Conservation (phyloP, 805 yeast species). For the Lipomyces lipofer region DNA sequence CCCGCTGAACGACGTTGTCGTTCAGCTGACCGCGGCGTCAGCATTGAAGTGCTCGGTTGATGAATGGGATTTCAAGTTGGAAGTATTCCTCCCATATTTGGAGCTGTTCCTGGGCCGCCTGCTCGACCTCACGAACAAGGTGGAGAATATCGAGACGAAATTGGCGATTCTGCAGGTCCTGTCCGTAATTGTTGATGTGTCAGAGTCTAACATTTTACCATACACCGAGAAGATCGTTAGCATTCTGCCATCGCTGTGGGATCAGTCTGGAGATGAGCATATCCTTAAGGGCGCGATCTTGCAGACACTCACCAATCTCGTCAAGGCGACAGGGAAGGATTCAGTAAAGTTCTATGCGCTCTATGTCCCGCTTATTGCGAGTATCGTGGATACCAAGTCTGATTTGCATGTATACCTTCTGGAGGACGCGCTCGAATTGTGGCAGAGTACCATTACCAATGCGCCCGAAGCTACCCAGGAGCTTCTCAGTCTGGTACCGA, state of each 20-base stretch:
- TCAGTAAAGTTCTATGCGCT: conserved; percentile 24
- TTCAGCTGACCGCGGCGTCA: conserved; percentile 69
- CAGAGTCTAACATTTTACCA: conserved; percentile 37
- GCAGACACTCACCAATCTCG: conserved; percentile 40
- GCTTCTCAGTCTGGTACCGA: conserved; percentile 50
- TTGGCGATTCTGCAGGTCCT: conserved; percentile 69
- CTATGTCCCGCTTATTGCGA: conserved; percentile 62
- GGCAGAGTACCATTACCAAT: conserved; percentile 61
- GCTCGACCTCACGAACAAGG: conserved; percentile 51
- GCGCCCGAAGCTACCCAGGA: conserved; percentile 50
- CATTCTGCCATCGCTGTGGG: conserved; percentile 79
- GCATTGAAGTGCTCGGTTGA: conserved; percentile 69
- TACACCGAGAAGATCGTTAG: conserved; percentile 38
- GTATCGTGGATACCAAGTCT: conserved; percentile 63
- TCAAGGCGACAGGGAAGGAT: conserved; percentile 34
- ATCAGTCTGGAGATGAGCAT: conserved; percentile 48
- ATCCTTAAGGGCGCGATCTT: conserved; percentile 42
- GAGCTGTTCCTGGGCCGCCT: conserved; percentile 48
- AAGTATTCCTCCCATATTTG: conserved; percentile 65
- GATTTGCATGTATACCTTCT: conserved; percentile 57
- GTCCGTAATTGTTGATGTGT: conserved; percentile 50
- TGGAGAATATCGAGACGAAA: conserved; percentile 71
- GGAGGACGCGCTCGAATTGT: conserved; percentile 85
- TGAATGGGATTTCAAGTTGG: conserved; percentile 82
- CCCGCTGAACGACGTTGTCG: conserved; percentile 71